Evolutionary conservation across 129 eudicot species (phyloP).

Genomic region (Artemisia tridentata): DNA sequence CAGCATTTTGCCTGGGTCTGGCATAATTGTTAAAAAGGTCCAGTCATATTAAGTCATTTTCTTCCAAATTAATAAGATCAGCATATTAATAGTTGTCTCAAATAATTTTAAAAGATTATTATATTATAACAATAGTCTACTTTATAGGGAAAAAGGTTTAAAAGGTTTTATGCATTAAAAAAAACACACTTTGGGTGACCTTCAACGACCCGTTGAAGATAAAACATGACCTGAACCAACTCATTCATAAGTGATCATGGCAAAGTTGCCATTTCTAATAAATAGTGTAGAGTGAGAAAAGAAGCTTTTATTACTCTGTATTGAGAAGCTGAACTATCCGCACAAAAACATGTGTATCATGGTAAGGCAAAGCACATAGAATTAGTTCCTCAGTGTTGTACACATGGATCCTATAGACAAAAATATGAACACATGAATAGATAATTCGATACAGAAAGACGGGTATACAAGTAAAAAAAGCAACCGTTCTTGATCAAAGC

Average conservation of each 20-base stretch:
- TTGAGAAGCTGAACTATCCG: conserved; percentile 68
- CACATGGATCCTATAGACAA: conserved; percentile 58
- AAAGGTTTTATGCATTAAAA: neutral
- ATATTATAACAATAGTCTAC: neutral
- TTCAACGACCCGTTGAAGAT: neutral
- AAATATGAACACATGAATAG: conserved; percentile 9
- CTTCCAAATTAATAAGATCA: neutral
- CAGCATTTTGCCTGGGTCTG: neutral
- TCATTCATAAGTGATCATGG: neutral
- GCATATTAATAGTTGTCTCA: neutral
- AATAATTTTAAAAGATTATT: no score
- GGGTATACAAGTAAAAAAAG: neutral
- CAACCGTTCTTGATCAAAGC: no score
- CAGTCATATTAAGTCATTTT: neutral
- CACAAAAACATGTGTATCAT: conserved; percentile 82
- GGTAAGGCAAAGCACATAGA: conserved; percentile 83
- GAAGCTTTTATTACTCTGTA: conserved; percentile 60
- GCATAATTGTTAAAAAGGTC: neutral
- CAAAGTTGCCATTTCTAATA: neutral
- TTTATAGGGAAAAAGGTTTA: neutral
- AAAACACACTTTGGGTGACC: neutral
- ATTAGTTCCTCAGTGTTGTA: conserved; percentile 82
- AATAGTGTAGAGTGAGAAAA: neutral
- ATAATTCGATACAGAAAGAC: neutral
- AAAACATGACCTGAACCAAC: neutral